A percentile compares a stretch with the other conserved stretches of the same genome.
Evolutionary conservation across 768 basidiomycete species (phyloP).

Genomic region (Clitopilus passeckerianus): DNA sequence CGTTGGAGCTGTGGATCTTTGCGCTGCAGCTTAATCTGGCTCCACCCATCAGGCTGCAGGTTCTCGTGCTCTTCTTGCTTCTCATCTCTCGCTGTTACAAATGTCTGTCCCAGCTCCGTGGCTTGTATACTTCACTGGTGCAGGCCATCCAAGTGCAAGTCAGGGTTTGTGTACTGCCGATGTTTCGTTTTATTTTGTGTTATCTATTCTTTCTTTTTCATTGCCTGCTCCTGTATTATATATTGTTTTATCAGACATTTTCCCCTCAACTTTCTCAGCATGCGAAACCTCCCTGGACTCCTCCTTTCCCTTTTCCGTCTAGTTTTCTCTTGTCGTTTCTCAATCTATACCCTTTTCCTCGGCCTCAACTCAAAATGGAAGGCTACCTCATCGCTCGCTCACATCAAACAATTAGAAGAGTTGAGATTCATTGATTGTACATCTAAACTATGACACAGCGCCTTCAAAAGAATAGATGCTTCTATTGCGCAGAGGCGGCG

Average conservation of each 20-base stretch:
- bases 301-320: not conserved
- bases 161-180: not conserved
- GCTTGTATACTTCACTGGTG: not conserved
- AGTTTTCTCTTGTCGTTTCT: not conserved
- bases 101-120: not conserved
- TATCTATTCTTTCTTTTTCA: not conserved
- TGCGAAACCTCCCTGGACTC: not conserved
- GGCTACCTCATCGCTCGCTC: not conserved
- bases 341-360: not conserved
- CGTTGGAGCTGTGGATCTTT: not conserved
- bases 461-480: not conserved
- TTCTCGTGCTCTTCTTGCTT: not conserved
- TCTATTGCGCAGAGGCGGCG: conserved; percentile 15
- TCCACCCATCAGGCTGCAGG: not conserved
- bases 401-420: not conserved
- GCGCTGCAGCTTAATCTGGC: not conserved
- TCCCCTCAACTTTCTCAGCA: not conserved
- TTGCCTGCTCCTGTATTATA: not conserved
- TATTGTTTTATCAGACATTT: not conserved
- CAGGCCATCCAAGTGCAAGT: not conserved
- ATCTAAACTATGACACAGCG: not conserved
- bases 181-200: not conserved
- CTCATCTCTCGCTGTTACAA: not conserved
- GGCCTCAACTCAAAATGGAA: not conserved
- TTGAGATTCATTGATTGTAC: too few species aligned